Percentiles rank a stretch among this genome's conserved stretches.
These are phyloP conservation scores for Termitomyces eurrhizus DNA, from an alignment of 768 basidiomycete genomes.

Conservation along the genomic window DNA sequence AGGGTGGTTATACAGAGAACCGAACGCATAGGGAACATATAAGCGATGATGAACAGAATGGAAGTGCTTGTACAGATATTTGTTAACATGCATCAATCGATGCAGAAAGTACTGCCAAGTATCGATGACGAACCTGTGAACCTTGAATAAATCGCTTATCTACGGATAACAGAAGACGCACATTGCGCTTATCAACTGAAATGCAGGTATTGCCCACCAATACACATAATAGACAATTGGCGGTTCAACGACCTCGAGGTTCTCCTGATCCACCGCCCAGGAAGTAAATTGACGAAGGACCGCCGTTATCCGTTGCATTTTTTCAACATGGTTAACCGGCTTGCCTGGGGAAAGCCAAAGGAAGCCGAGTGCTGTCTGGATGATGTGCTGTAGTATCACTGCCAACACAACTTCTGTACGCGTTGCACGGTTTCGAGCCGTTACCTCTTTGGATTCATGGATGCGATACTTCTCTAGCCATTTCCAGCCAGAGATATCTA, in stretches of 20 bases:
- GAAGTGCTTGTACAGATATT: slow-evolving; percentile 84
- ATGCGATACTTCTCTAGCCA: slow-evolving; percentile 83
- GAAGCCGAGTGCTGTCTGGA: slow-evolving; percentile 78
- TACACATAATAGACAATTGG: slow-evolving; percentile 61
- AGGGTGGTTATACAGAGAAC: slow-evolving; percentile 96
- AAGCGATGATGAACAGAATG: slow-evolving; percentile 95
- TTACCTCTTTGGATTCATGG: slow-evolving; percentile 82
- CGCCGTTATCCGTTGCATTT: slow-evolving; percentile 38
- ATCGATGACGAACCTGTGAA: slow-evolving; percentile 81
- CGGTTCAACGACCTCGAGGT: slow-evolving; percentile 35
- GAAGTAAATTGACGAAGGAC: slow-evolving; percentile 36
- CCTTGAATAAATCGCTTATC: background rate
- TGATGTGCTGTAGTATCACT: slow-evolving; percentile 79
- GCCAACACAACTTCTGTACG: slow-evolving; percentile 69
- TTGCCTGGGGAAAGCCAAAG: slow-evolving; percentile 54
- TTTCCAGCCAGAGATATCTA: slow-evolving; percentile 76
- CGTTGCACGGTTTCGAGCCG: slow-evolving; percentile 69
- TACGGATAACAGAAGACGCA: slow-evolving; percentile 41
- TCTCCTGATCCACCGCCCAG: slow-evolving; percentile 37
- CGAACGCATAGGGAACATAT: slow-evolving; percentile 96
- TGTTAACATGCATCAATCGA: slow-evolving; percentile 86
- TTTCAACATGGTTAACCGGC: slow-evolving; percentile 33
- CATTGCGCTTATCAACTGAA: slow-evolving; percentile 79
- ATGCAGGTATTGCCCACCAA: slow-evolving; percentile 87
- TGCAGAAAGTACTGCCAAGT: slow-evolving; percentile 99